Percentiles rank a stretch among this genome's conserved stretches.
Evolutionary conservation across 306 rosid genomes (phyloP).

Genomic region (Rubus idaeus): DNA sequence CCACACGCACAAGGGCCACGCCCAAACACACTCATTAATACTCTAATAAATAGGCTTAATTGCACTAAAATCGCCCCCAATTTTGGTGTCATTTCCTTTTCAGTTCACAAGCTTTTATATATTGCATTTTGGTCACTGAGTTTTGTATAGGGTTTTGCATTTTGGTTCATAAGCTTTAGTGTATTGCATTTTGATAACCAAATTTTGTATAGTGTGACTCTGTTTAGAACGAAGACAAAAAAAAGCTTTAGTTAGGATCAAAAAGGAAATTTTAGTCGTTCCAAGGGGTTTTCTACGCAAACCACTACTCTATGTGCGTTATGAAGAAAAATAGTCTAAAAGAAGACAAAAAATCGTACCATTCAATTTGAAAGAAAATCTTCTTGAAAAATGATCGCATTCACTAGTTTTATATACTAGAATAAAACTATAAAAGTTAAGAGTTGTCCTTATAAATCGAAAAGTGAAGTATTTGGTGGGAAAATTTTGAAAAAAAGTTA

Average conservation of each 20-base stretch:
- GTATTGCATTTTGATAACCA: background rate
- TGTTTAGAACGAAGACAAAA: too few species aligned
- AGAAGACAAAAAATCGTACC: background rate
- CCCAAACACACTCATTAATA: background rate
- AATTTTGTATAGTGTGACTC: too few species aligned
- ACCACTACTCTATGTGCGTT: too few species aligned
- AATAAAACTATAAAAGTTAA: background rate
- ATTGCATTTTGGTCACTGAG: background rate
- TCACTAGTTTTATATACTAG: background rate
- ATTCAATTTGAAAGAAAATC: background rate
- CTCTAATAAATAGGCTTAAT: background rate
- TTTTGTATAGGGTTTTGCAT: background rate
- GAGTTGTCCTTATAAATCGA: background rate
- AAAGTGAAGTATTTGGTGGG: too few species aligned
- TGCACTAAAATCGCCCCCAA: background rate
- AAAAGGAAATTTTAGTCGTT: too few species aligned
- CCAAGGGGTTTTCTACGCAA: too few species aligned
- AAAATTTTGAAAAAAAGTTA: too few species aligned
- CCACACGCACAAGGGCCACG: background rate
- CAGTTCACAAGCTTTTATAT: background rate
- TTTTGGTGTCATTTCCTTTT: background rate
- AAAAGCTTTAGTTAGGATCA: too few species aligned
- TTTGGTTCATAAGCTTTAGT: background rate
- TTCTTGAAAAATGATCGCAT: background rate
- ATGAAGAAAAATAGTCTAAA: too few species aligned